Percentiles rank a stretch among this genome's conserved stretches.
Evolutionary conservation across 768 basidiomycete species (phyloP).

Genomic region (Leccinum subgranulosum): DNA sequence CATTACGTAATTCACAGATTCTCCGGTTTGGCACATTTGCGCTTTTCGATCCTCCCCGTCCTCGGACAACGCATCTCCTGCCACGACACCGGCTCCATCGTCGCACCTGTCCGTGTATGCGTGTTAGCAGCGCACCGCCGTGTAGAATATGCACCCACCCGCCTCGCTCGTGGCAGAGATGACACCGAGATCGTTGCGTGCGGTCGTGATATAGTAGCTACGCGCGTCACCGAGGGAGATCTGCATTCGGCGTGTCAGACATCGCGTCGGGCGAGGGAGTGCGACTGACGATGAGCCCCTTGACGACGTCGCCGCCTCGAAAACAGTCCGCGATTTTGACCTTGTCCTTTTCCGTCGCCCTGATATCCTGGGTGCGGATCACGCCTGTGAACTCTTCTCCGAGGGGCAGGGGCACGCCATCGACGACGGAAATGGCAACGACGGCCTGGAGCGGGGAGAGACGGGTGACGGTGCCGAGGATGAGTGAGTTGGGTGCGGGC

Average conservation of each 20-base stretch:
- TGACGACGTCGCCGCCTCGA: conserved; percentile 86
- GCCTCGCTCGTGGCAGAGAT: conserved; percentile 89
- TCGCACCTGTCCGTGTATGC: conserved; percentile 49
- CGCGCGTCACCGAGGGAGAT: conserved; percentile 90
- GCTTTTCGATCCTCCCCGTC: conserved; percentile 73
- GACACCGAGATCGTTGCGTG: conserved; percentile 86
- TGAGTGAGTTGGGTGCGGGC: conserved; percentile 68
- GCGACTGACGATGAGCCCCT: conserved; percentile 73
- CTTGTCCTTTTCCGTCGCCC: conserved; percentile 87
- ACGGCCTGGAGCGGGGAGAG: conserved; percentile 82
- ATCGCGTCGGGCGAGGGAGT: not conserved
- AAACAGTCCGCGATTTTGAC: conserved; percentile 91
- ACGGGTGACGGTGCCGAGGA: conserved; percentile 80
- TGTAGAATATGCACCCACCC: conserved; percentile 18
- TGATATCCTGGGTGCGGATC: conserved; percentile 83
- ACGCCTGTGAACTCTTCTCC: conserved; percentile 91
- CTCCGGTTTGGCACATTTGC: conserved; percentile 87
- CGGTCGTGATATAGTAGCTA: conserved; percentile 90
- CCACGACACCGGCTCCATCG: conserved; percentile 86
- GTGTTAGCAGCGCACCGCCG: not conserved
- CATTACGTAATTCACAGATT: conserved; percentile 41
- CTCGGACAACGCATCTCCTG: conserved; percentile 87
- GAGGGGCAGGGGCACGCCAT: conserved; percentile 74
- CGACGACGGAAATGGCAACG: conserved; percentile 82
- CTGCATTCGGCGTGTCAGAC: conserved; percentile 36